Conservation (phyloP, 257 asterid genomes). For the Ligustrum vulgare region DNA sequence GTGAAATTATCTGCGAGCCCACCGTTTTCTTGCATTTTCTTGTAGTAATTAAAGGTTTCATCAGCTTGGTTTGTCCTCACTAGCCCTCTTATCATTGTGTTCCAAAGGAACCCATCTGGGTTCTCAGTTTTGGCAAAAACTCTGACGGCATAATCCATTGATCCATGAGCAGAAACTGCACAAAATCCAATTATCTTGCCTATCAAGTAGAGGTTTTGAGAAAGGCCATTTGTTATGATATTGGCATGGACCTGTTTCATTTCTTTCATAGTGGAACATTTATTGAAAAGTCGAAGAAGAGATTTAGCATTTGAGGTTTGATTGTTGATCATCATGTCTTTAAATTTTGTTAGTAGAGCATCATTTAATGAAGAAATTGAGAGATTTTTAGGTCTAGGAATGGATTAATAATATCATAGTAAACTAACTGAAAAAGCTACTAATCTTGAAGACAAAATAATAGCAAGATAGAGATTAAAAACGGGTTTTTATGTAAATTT, state of each 20-base stretch:
- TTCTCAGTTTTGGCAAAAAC: neutral
- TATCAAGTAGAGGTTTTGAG: slow-evolving; percentile 1
- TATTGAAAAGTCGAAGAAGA: neutral
- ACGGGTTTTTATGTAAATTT: too few species aligned
- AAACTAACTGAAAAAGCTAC: neutral
- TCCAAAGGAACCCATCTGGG: slow-evolving; percentile 22
- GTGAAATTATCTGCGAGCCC: slow-evolving; percentile 15
- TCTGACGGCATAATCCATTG: slow-evolving; percentile 11
- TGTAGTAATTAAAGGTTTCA: slow-evolving; percentile 10
- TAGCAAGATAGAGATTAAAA: too few species aligned
- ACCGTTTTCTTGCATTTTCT: slow-evolving; percentile 19
- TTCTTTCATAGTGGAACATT: slow-evolving; percentile 5
- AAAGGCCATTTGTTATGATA: neutral
- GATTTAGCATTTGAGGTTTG: neutral
- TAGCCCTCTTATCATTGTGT: slow-evolving; percentile 20
- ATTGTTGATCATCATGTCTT: neutral
- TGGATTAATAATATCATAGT: neutral
- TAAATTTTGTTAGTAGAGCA: neutral
- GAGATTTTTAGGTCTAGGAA: neutral
- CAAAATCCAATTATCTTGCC: slow-evolving; percentile 23
- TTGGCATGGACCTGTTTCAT: slow-evolving; percentile 1
- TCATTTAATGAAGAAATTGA: neutral
- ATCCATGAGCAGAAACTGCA: slow-evolving; percentile 6
- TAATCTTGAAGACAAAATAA: too few species aligned
- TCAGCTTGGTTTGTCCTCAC: slow-evolving; percentile 9